Percentiles rank a stretch among this genome's conserved stretches.
Conservation (phyloP, 495 filamentous ascomycete species). For the Pyrenula massariospora region DNA sequence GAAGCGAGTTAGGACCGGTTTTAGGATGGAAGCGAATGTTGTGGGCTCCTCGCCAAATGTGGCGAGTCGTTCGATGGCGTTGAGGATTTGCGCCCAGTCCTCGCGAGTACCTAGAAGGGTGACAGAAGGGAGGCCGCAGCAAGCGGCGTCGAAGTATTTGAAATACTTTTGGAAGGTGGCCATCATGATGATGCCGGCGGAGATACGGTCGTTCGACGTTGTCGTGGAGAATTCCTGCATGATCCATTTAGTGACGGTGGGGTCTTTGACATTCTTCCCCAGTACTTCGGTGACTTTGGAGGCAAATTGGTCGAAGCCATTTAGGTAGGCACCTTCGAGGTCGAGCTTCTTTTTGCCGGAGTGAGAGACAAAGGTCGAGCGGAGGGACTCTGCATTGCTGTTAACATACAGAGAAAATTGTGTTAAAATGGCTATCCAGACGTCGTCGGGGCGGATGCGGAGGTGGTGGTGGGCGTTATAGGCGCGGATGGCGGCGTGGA, state of each 20-base stretch:
- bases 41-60: constrained; percentile 25
- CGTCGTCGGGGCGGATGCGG: constrained; percentile 45
- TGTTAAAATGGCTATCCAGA: constrained; percentile 47
- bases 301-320: constrained; percentile 9
- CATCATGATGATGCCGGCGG: constrained; percentile 29
- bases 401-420: constrained; percentile 44
- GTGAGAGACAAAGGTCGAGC: constrained; percentile 28
- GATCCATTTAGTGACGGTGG: constrained; percentile 25
- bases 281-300: constrained; percentile 16
- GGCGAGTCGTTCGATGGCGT: constrained; percentile 21
- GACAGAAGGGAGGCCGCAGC: constrained; percentile 36
- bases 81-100: constrained; percentile 27
- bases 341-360: constrained; percentile 30
- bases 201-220: constrained; percentile 18
- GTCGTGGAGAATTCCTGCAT: constrained; percentile 30
- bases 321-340: constrained; percentile 13
- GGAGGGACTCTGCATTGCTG: constrained; percentile 30
- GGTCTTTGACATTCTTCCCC: constrained; percentile 21
- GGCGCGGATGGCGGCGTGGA: constrained; percentile 34
- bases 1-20: constrained; percentile 15
- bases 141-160: constrained; percentile 7
- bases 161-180: constrained; percentile 28
- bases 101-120: constrained; percentile 29
- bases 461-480: constrained; percentile 44
- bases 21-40: constrained; percentile 10